phyloP scores from a whole-genome alignment of 768 basidiomycete genomes.

The Lactarius hengduanensis region DNA sequence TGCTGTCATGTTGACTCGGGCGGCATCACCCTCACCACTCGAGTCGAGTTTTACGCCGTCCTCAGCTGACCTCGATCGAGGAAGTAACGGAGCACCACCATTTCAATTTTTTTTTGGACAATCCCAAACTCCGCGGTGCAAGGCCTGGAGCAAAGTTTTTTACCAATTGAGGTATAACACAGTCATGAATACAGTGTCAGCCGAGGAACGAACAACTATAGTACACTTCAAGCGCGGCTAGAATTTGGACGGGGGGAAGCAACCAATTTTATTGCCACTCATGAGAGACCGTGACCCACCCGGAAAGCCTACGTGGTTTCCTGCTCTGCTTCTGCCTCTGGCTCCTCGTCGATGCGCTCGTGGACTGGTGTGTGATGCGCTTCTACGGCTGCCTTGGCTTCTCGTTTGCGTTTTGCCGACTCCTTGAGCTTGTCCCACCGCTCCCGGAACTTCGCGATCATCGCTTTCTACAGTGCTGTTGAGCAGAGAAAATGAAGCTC shows the following conservation, averaged over 20 bases:
- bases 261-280: conserved; percentile 2
- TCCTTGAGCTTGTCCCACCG: conserved; percentile 91
- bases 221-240: conserved; percentile 23
- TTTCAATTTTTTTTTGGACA: not conserved
- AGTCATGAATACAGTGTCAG: conserved; percentile 17
- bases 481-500: conserved; percentile 12
- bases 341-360: conserved; percentile 69
- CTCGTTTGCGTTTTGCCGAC: conserved; percentile 82
- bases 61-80: not conserved
- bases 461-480: conserved; percentile 58
- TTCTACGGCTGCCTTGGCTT: conserved; percentile 59
- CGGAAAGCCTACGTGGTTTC: conserved; percentile 33
- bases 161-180: conserved; percentile 21
- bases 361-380: conserved; percentile 48
- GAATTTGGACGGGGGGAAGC: not conserved
- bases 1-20: not conserved
- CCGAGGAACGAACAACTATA: conserved; percentile 15
- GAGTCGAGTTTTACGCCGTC: not conserved
- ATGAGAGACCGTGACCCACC: not conserved
- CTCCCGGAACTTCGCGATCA: conserved; percentile 81
- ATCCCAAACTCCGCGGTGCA: conserved; percentile 8
- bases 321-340: conserved; percentile 61
- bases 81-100: not conserved
- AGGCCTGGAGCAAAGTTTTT: not conserved
- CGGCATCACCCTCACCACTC: not conserved